Evolutionary conservation across 805 yeast genomes (phyloP).

Genomic region (Teunomyces kruisii): DNA sequence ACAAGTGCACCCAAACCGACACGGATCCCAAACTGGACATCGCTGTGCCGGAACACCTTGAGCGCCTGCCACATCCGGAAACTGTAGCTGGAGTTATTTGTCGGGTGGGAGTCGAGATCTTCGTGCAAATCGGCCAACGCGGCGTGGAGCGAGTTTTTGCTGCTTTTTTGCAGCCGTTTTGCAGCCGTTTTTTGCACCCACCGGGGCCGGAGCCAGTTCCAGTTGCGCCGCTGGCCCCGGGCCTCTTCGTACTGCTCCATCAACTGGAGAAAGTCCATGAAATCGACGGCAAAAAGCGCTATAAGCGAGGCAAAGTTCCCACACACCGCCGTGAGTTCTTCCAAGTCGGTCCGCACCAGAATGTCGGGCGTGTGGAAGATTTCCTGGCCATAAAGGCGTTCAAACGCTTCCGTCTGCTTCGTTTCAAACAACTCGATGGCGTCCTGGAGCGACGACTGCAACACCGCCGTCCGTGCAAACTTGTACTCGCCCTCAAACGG

Average conservation of each 20-base stretch:
- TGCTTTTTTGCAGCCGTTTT: not conserved
- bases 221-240: conserved; percentile 29
- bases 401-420: conserved; percentile 59
- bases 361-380: conserved; percentile 42
- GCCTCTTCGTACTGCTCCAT: conserved; percentile 41
- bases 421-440: conserved; percentile 57
- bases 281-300: conserved; percentile 60
- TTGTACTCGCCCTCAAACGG: conserved; percentile 49
- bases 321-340: conserved; percentile 81
- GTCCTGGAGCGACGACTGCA: conserved; percentile 42
- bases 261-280: conserved; percentile 46
- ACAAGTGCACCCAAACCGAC: conserved; percentile 76
- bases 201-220: conserved; percentile 45
- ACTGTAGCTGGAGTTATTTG: conserved; percentile 1
- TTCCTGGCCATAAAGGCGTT: conserved; percentile 55
- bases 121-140: conserved; percentile 30
- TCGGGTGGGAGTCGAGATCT: conserved; percentile 19
- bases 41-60: conserved; percentile 57
- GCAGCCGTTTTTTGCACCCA: not conserved
- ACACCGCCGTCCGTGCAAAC: conserved; percentile 44
- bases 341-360: conserved; percentile 57
- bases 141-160: conserved; percentile 19
- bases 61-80: conserved; percentile 48
- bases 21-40: conserved; percentile 74
- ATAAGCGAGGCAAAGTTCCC: conserved; percentile 73